Evolutionary conservation across 1,139 yeast genomes (phyloP).

Genomic region (Pichia sp.): DNA sequence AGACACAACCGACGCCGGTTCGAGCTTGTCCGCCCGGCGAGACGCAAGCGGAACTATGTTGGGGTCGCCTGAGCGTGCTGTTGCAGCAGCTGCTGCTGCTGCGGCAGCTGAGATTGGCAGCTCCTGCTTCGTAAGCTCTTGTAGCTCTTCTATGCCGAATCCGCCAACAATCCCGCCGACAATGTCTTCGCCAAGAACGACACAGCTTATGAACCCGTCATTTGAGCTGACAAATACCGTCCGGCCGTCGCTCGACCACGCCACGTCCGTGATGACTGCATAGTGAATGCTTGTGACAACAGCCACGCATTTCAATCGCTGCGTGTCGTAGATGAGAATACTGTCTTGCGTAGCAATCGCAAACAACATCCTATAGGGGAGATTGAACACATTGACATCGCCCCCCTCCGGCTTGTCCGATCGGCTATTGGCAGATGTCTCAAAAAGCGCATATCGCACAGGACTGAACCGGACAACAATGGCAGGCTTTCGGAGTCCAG

Average conservation of each 20-base stretch:
- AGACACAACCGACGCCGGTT: neutral
- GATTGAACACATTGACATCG: constrained; percentile 36
- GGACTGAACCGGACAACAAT: constrained; percentile 79
- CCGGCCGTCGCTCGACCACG: constrained; percentile 81
- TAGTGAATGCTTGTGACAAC: constrained; percentile 77
- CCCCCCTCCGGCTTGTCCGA: neutral
- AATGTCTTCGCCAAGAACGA: constrained; percentile 39
- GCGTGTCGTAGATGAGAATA: constrained; percentile 80
- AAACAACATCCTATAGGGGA: constrained; percentile 77
- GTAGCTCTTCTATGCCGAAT: constrained; percentile 5
- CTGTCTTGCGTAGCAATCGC: constrained; percentile 93
- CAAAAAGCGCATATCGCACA: constrained; percentile 43
- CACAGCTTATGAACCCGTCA: constrained; percentile 85
- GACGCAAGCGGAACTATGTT: neutral
- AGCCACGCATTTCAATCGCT: constrained; percentile 62
- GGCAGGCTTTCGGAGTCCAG: constrained; percentile 81
- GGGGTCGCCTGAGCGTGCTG: neutral
- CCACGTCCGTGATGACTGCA: constrained; percentile 78
- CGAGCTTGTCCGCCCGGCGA: neutral
- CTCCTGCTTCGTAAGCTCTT: neutral
- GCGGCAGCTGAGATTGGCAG: neutral
- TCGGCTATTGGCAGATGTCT: constrained; percentile 13
- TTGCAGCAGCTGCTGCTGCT: neutral
- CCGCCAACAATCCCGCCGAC: constrained; percentile 21
- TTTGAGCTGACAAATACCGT: constrained; percentile 75